Base-by-base conservation (phyloP, 768 basidiomycete species). In the Mycena epipterygia region DNA sequence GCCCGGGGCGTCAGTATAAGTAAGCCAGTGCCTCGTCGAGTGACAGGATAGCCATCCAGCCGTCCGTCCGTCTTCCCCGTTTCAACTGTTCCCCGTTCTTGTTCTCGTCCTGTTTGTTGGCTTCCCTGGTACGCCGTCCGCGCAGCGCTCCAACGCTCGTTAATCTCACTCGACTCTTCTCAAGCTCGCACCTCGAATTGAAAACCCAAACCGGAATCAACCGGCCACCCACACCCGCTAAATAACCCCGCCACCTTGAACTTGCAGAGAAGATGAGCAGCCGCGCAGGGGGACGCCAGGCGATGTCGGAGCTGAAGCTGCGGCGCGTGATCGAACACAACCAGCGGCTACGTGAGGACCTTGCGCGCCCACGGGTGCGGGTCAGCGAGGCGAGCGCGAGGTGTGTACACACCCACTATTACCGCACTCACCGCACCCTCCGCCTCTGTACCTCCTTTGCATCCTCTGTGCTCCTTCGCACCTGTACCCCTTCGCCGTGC, bases 291-390 rank as follows among this genome's bases (percentile, higher is more conserved):
- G 88, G 89, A 59, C 84, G 89, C 41, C 96, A 96, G 88, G 94
- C 95, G 74, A 97, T 98, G 95, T 95, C 94, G 53, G 97, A 98
- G 88, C 93, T 98, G 78, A 98, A 97, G 89, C 91, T 98, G 71
- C 90, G 96, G 44, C 87, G 97, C 42, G 85, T 98, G 80, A 93
- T 92, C 48, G 97, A 98, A 83, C 96, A 98, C 83, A 98, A 98
- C 78, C 92, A 94, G 80, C 88, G 97, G 70, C 81, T 98, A 78
- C 86, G 92, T 75, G 97, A 98, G 79, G 97, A 98, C 81, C 84
- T 98, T 67, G 90, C 92, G 46, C 84, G 96, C 73, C 95, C 95
- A 16, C 86, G 97, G 16, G 89, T 96, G 76, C 85, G 93, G 72
- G 94, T 98, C 68, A 96, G 95, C 79, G 96, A 98, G 82, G 97